These are phyloP conservation scores for Cenchrus fungigraminus DNA, from an alignment of 176 grass and related monocot genomes.

Conservation along the genomic window DNA sequence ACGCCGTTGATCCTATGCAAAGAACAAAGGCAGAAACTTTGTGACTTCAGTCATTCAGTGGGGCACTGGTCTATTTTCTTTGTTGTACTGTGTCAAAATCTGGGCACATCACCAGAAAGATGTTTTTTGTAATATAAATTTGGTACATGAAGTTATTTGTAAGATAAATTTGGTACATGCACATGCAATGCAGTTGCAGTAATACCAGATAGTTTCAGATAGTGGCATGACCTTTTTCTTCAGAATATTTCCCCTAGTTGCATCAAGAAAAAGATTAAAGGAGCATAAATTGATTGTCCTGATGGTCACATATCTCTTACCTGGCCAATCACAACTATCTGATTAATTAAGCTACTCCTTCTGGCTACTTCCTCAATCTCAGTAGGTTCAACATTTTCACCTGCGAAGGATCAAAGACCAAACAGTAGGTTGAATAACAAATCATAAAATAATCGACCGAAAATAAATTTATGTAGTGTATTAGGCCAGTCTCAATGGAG, in stretches of 20 bases:
- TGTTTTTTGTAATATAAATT: background rate
- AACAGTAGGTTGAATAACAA: background rate
- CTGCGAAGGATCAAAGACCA: slow-evolving; percentile 42
- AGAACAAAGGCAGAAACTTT: slow-evolving; percentile 14
- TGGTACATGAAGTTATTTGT: background rate
- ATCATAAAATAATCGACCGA: background rate
- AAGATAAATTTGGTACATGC: background rate
- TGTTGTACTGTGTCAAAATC: background rate
- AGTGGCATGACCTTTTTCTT: background rate
- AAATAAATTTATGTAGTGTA: background rate
- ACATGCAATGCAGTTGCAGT: background rate
- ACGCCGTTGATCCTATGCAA: slow-evolving; percentile 74
- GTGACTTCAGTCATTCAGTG: background rate
- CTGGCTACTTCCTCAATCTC: slow-evolving; percentile 80
- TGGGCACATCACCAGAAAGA: background rate
- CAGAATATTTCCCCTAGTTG: too few species aligned
- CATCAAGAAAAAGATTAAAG: too few species aligned
- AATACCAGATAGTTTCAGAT: background rate
- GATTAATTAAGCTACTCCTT: slow-evolving; percentile 27
- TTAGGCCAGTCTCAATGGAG: too few species aligned
- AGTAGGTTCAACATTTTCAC: slow-evolving; percentile 93
- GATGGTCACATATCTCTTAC: too few species aligned
- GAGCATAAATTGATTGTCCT: too few species aligned
- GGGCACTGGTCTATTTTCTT: background rate
- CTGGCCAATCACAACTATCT: slow-evolving; percentile 90